Conservation (phyloP, 1,139 yeast species). For the Debaryomycetaceae sp. region DNA sequence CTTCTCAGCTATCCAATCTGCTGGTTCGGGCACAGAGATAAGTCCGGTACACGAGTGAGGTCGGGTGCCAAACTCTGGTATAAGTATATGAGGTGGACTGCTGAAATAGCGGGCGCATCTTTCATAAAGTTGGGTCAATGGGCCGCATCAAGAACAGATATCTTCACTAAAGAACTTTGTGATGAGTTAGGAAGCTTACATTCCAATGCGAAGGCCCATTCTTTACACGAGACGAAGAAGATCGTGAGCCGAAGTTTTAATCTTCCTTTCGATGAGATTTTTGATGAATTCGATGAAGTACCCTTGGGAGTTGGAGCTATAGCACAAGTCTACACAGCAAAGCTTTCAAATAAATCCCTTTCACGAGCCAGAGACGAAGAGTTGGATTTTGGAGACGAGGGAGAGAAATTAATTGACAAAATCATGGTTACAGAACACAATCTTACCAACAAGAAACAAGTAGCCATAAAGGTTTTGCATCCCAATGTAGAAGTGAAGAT, state of each 20-base stretch:
- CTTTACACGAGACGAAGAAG: slow-evolving; percentile 55
- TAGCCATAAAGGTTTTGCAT: slow-evolving; percentile 89
- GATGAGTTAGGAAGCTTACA: slow-evolving; percentile 73
- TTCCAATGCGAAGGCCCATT: slow-evolving; percentile 78
- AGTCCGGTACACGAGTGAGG: slow-evolving; percentile 34
- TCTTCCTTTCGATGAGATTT: slow-evolving; percentile 70
- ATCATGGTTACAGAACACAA: slow-evolving; percentile 38
- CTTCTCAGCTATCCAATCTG: slow-evolving; percentile 62
- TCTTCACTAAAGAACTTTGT: slow-evolving; percentile 79
- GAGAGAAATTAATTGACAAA: slow-evolving; percentile 28
- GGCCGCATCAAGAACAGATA: slow-evolving; percentile 99
- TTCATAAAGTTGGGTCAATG: slow-evolving; percentile 96
- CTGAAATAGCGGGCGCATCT: slow-evolving; percentile 90
- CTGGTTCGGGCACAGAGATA: slow-evolving; percentile 50
- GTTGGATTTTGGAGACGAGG: slow-evolving; percentile 13
- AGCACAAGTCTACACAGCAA: slow-evolving; percentile 89
- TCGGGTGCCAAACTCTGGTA: slow-evolving; percentile 75
- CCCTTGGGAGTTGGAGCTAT: slow-evolving; percentile 97
- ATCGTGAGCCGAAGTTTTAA: slow-evolving; percentile 58
- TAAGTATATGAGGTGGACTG: slow-evolving; percentile 56
- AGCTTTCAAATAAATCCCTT: slow-evolving; percentile 47
- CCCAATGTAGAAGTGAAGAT: slow-evolving; percentile 76
- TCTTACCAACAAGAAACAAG: slow-evolving; percentile 49
- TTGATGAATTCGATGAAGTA: slow-evolving; percentile 68
- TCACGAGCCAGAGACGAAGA: slow-evolving; percentile 30